A percentile compares a stretch with the other conserved stretches of the same genome.
Conservation (phyloP, 2,329 filamentous ascomycete genomes). For the Colletotrichum eleusines region DNA sequence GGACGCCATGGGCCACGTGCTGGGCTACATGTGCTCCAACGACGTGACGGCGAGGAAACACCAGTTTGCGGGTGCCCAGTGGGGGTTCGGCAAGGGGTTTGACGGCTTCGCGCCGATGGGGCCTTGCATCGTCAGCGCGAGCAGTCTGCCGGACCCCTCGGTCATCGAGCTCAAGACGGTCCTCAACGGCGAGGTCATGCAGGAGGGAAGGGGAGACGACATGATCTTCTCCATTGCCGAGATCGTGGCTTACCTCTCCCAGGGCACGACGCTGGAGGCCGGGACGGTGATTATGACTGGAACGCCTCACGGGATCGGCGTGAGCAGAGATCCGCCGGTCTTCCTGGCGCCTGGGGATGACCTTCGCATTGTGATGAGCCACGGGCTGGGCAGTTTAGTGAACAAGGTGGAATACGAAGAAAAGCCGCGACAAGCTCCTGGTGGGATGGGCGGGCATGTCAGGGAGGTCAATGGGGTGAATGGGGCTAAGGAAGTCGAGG, state of each 20-base stretch:
- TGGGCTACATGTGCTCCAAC: constrained; percentile 69
- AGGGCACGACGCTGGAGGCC: constrained; percentile 45
- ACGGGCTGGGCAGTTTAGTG: constrained; percentile 44
- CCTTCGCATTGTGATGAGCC: constrained; percentile 42
- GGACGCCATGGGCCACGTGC: constrained; percentile 62
- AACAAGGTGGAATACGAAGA: constrained; percentile 41
- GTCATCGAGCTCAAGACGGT: constrained; percentile 41
- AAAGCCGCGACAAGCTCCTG: not conserved
- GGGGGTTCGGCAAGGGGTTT: constrained; percentile 64
- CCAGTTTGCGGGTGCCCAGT: constrained; percentile 62
- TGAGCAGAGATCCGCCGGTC: constrained; percentile 42
- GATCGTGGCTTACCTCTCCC: constrained; percentile 45
- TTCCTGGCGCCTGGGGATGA: constrained; percentile 42
- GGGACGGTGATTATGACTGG: constrained; percentile 49
- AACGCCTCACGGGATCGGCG: constrained; percentile 45
- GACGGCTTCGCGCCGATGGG: constrained; percentile 62
- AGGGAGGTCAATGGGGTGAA: constrained; percentile 29
- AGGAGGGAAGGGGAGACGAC: constrained; percentile 43
- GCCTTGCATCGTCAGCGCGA: constrained; percentile 39
- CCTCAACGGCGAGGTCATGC: constrained; percentile 45
- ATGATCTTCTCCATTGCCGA: constrained; percentile 49
- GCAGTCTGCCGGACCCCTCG: constrained; percentile 29
- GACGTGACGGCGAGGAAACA: constrained; percentile 65
- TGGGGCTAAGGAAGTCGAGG: constrained; percentile 11
- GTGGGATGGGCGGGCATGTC: not conserved